Evolutionary conservation across 2,329 filamentous ascomycete species (phyloP).

Genomic region (Penicillium sp.): DNA sequence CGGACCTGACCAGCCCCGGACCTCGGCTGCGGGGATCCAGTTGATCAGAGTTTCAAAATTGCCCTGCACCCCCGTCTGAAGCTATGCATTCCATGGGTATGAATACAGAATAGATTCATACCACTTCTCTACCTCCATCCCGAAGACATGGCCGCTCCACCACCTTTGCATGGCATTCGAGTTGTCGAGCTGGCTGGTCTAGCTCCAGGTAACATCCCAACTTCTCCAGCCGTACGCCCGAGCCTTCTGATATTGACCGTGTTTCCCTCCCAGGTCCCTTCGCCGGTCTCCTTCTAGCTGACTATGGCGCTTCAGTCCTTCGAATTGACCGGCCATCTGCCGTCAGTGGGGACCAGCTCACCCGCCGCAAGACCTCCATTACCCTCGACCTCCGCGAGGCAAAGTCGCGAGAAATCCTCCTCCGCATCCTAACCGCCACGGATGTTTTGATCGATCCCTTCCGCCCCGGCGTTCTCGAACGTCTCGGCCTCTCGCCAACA

Average conservation of each 20-base stretch:
- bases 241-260: conserved; percentile 5
- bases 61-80: not conserved
- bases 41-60: not conserved
- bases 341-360: conserved; percentile 69
- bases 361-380: conserved; percentile 78
- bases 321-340: conserved; percentile 70
- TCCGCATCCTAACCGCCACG: conserved; percentile 60
- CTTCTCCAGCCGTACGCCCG: not conserved
- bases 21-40: conserved; percentile 17
- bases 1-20: conserved; percentile 3
- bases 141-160: conserved; percentile 20
- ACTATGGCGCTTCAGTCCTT: conserved; percentile 84
- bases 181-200: conserved; percentile 68
- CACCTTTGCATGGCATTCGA: conserved; percentile 59
- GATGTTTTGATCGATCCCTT: conserved; percentile 94
- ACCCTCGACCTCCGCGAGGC: conserved; percentile 74
- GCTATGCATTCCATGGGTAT: not conserved
- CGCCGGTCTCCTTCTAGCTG: conserved; percentile 82
- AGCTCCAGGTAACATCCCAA: conserved; percentile 58
- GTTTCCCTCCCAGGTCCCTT: conserved; percentile 68
- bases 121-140: not conserved
- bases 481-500: conserved; percentile 72
- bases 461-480: conserved; percentile 86
- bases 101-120: not conserved
- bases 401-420: conserved; percentile 65